A percentile compares a stretch with the other conserved stretches of the same genome.
Conservation (phyloP, 768 basidiomycete genomes). For the Mrakia blollopis region DNA sequence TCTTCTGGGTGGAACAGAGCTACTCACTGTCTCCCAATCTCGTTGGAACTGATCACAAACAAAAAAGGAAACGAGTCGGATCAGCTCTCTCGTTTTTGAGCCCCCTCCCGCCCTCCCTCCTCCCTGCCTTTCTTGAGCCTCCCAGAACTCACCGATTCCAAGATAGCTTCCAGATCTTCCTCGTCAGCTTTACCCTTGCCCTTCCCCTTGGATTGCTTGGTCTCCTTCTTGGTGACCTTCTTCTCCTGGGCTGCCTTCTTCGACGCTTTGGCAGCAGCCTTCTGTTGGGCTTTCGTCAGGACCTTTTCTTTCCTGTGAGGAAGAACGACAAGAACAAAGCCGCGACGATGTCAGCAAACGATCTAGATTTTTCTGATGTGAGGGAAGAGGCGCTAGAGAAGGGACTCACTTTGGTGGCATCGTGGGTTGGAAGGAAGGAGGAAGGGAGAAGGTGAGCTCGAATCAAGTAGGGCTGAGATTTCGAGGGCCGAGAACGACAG, state of each 20-base stretch:
- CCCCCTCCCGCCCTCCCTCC: neutral
- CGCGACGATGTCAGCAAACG: neutral
- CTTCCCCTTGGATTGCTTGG: constrained; percentile 40
- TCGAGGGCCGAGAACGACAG: no score
- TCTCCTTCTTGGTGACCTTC: constrained; percentile 63
- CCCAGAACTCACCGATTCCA: constrained; percentile 59
- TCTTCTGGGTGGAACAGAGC: constrained; percentile 32
- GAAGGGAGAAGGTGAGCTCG: neutral
- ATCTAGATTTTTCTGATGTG: no score
- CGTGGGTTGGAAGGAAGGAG: neutral
- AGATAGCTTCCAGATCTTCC: constrained; percentile 70
- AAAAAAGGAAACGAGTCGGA: neutral
- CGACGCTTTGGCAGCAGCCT: constrained; percentile 51
- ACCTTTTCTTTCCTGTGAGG: neutral
- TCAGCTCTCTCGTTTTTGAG: constrained; percentile 5
- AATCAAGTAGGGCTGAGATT: no score
- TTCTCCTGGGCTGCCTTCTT: constrained; percentile 59
- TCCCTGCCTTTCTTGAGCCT: neutral
- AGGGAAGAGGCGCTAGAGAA: neutral
- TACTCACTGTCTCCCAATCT: constrained; percentile 70
- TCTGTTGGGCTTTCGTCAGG: constrained; percentile 29
- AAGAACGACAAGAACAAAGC: neutral
- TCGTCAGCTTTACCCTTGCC: constrained; percentile 51
- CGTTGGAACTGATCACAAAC: constrained; percentile 47
- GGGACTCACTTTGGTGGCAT: constrained; percentile 8